Evolutionary conservation across 805 yeast species (phyloP).

Genomic region (Sungouiella blattae): DNA sequence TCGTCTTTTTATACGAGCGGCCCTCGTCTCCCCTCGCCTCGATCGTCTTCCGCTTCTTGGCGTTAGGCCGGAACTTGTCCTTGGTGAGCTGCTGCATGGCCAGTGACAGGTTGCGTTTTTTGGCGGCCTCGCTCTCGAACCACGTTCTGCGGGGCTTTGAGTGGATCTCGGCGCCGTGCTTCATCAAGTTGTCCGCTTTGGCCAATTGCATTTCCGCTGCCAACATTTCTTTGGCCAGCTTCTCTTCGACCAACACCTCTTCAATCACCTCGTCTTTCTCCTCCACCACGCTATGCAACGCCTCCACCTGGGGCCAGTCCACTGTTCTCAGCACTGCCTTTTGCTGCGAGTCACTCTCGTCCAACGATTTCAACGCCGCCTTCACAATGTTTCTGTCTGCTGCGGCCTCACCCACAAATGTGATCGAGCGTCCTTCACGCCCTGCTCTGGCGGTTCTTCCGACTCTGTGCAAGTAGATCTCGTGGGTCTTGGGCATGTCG

Average conservation of each 20-base stretch:
- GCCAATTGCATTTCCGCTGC: slow-evolving; percentile 88
- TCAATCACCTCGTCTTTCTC: slow-evolving; percentile 57
- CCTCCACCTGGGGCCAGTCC: slow-evolving; percentile 85
- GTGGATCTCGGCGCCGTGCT: slow-evolving; percentile 75
- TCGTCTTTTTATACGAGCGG: slow-evolving; percentile 77
- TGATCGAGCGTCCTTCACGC: slow-evolving; percentile 87
- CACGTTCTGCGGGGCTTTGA: slow-evolving; percentile 95
- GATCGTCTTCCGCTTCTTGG: slow-evolving; percentile 67
- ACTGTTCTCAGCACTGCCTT: slow-evolving; percentile 85
- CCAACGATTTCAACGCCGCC: slow-evolving; percentile 74
- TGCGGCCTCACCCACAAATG: slow-evolving; percentile 91
- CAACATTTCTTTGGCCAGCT: slow-evolving; percentile 78
- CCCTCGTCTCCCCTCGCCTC: slow-evolving; percentile 49
- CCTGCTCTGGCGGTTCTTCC: slow-evolving; percentile 99
- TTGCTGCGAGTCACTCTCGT: slow-evolving; percentile 25
- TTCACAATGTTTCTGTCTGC: slow-evolving; percentile 88
- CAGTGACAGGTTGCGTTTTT: slow-evolving; percentile 39
- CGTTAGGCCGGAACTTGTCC: slow-evolving; percentile 54
- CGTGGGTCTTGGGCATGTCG: slow-evolving; percentile 93
- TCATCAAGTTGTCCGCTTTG: slow-evolving; percentile 81
- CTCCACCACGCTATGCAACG: slow-evolving; percentile 57
- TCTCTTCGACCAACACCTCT: slow-evolving; percentile 84
- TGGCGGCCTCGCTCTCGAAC: slow-evolving; percentile 71
- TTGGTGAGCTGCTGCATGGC: slow-evolving; percentile 41
- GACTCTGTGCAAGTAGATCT: slow-evolving; percentile 91